Evolutionary conservation across 1,284 basidiomycete genomes (phyloP), one percentile per base, ranked within the genome.

Genomic region (Cryptococcus maquisensis): DNA sequence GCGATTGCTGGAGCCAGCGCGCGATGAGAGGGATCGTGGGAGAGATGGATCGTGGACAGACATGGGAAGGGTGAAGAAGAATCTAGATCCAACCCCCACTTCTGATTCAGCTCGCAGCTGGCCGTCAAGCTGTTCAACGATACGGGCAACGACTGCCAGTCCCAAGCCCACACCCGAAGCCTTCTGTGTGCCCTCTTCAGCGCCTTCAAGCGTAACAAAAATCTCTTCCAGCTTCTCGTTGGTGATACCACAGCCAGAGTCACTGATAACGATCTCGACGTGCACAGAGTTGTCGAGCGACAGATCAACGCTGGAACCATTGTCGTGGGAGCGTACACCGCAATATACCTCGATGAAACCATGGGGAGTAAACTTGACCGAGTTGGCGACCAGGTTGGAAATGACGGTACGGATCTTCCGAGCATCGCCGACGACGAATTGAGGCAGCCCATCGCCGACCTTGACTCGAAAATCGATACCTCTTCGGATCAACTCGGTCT

Each of bases 181-280:
- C 37, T 55, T 54, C n/a, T 79, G 65, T 41, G 77, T 12, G 73
- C 66, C 72, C 4, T 82, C 82, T 60, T 89, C 88, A 3, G 90
- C 87, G 63, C 90, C 86, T 73, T 92, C 90, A 57, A 94, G 88
- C 57, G 90, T 87, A 49, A 89, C 79, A 77, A 93, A 93, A 57
- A 93, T 89, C 54, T 82, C 83, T 69, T 89, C 87, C 23, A 93
- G 80, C 72, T 87, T 87, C 40, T 81, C 81, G 6, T 79, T 77
- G 0, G 84, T 72, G 48, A 94, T 93, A 4, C 90, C 90, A 61
- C 82, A 83, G 0, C 88, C 88, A 2, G 86, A 87, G 65, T 91
- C 88, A 9, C 81, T 78, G n/a, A 91, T 84, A 28, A 84, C 71
- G 45, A 90, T 85, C 71, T 90, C 86, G 35, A 90, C 81, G 1